Base-by-base conservation (phyloP, 2,329 filamentous ascomycete genomes). In the Fonsecaea erecta region DNA sequence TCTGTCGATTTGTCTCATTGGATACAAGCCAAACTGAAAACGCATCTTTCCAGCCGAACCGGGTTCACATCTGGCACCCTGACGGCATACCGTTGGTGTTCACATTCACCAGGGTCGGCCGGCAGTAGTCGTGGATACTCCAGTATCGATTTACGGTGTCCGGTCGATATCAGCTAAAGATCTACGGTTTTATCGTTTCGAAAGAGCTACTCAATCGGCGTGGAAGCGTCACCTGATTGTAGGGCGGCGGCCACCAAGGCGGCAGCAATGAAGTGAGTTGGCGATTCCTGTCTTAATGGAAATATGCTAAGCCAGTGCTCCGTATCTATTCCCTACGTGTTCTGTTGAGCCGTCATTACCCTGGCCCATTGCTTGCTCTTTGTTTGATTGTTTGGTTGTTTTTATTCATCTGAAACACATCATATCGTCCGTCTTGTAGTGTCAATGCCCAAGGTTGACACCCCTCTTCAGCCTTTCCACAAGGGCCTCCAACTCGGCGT, bases 391-490 rank as follows among this genome's bases (percentile, higher is more conserved):
- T 6, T 37, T 30, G 8, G n/a, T 12, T 60, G 34, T 14, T 60
- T 28, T 60, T 28, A 4, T 26, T 12, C 53, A 37, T 34, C 9
- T 12, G 8, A 32, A 34, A 14, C 32, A 21, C 43, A 8, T 52
- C 14, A 37, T 21, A 30, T 18, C 18, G 18, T 7, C 26, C 3
- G 32, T 59, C 16, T 48, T 12, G 30, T 26, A 26, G 51, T 35
- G n/a, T 60, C 43, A 60, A n/a, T 60, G 43, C 16, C 30, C 57
- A 12, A 37, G 18, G 34, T 24, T 52, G 63, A 78, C 64, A 65
- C 72, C 77, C 60, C 81, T 80, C 32, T 73, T 70, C 7, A 73
- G 75, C 16, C 80, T 72, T 71, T 85, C 81, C 1, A 85, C 62
- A 46, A 85, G 71, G 34, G 73, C 73, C 65, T 79, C 77, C 52